These are phyloP conservation scores for Hypoxylon rickii DNA, from an alignment of 495 filamentous ascomycete genomes.

Conservation along the genomic window DNA sequence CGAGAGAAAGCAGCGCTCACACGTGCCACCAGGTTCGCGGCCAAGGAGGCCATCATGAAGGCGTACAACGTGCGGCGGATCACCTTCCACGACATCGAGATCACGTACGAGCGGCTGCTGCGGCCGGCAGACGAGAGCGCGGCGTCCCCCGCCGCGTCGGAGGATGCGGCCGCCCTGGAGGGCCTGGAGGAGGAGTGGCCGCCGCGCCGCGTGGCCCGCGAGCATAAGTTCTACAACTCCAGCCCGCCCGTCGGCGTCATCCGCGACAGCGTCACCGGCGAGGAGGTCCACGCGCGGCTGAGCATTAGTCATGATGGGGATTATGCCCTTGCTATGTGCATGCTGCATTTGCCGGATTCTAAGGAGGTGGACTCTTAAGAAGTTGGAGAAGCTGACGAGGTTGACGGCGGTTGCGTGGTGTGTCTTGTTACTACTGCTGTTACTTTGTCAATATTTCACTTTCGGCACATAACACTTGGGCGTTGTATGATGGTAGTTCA, in stretches of 20 bases:
- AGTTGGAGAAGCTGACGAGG: too few species aligned
- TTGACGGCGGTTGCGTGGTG: too few species aligned
- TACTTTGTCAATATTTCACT: too few species aligned
- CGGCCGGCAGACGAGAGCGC: too few species aligned
- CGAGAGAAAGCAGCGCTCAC: neutral
- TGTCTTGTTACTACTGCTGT: too few species aligned
- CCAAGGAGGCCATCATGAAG: constrained; percentile 69
- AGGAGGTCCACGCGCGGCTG: constrained; percentile 30
- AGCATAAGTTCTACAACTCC: too few species aligned
- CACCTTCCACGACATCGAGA: constrained; percentile 52
- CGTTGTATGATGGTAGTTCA: too few species aligned
- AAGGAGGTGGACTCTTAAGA: neutral
- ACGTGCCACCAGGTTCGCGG: constrained; percentile 55
- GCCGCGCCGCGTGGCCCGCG: too few species aligned
- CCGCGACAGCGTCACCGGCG: neutral
- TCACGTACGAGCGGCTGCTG: constrained; percentile 38
- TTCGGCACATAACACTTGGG: too few species aligned
- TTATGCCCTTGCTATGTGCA: constrained; percentile 41
- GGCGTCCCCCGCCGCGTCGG: too few species aligned
- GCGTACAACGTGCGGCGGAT: constrained; percentile 53
- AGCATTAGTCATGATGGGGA: constrained; percentile 48
- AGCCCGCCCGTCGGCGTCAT: constrained; percentile 38
- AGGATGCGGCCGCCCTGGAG: too few species aligned
- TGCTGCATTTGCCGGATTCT: neutral
- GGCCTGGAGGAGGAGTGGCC: too few species aligned